A percentile compares a stretch with the other conserved stretches of the same genome.
These are phyloP conservation scores for Globisporangium uncinulatum DNA, from an alignment of 352 stramenopile genomes.

Conservation along the genomic window DNA sequence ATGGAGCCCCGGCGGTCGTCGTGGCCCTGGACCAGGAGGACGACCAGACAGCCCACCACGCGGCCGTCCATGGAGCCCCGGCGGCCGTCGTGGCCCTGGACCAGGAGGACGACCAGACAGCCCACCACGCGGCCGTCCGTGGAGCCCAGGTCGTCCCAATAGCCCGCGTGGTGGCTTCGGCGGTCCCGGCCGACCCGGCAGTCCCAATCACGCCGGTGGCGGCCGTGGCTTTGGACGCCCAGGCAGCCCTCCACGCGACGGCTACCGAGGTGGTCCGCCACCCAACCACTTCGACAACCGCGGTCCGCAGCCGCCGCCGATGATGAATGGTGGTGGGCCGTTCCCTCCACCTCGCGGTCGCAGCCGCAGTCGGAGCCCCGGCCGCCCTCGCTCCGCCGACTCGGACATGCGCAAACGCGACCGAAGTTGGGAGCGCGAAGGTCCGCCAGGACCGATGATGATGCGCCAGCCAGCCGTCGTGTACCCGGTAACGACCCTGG, in stretches of 20 bases:
- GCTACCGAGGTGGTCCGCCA: slow-evolving; percentile 14
- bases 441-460: slow-evolving; percentile 2
- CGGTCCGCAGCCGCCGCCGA: slow-evolving; percentile 22
- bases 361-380: slow-evolving; percentile 23
- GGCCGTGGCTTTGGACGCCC: neutral
- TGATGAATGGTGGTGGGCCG: slow-evolving; percentile 12
- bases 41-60: neutral
- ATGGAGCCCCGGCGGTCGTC: neutral
- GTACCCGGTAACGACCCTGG: slow-evolving; percentile 7
- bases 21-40: neutral
- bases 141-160: slow-evolving; percentile 2
- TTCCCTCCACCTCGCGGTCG: slow-evolving; percentile 23
- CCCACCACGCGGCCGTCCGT: neutral
- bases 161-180: neutral
- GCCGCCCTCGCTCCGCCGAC: slow-evolving; percentile 5
- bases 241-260: slow-evolving; percentile 19
- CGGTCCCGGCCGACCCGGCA: slow-evolving; percentile 6
- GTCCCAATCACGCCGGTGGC: slow-evolving; percentile 1
- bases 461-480: slow-evolving; percentile 7
- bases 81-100: neutral
- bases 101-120: neutral
- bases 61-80: neutral
- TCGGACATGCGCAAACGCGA: slow-evolving; percentile 10
- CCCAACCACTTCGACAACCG: slow-evolving; percentile 26
- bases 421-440: slow-evolving; percentile 15